Evolutionary conservation across 2,329 filamentous ascomycete genomes (phyloP).

Genomic region (Monilinia fructigena): DNA sequence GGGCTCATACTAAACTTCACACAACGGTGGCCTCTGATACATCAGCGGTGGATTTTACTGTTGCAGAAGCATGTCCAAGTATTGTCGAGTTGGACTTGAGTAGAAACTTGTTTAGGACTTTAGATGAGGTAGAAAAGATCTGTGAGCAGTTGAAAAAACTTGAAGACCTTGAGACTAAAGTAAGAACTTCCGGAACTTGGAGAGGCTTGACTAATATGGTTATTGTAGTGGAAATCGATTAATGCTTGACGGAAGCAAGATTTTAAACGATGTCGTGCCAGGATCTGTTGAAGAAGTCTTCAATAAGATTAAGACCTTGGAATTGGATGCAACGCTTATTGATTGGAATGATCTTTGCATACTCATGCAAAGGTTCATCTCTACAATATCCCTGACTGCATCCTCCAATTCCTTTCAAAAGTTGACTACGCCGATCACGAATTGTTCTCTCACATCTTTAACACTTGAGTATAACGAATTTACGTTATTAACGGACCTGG

Average conservation of each 20-base stretch:
- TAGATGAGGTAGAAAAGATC: constrained; percentile 67
- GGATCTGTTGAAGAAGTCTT: constrained; percentile 46
- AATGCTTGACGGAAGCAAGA: constrained; percentile 35
- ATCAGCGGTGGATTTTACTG: constrained; percentile 34
- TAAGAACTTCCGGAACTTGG: constrained; percentile 45
- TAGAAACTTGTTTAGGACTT: constrained; percentile 72
- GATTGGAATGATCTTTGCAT: constrained; percentile 62
- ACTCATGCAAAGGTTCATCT: constrained; percentile 53
- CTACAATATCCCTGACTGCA: constrained; percentile 51
- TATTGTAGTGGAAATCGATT: constrained; percentile 70
- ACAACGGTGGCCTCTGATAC: background rate
- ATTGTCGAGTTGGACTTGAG: constrained; percentile 82
- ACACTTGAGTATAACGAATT: constrained; percentile 74
- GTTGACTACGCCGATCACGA: constrained; percentile 46
- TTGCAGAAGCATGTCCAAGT: constrained; percentile 57
- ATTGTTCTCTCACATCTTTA: constrained; percentile 53
- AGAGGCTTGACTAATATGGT: constrained; percentile 19
- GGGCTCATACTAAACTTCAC: constrained; percentile 36
- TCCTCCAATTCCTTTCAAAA: constrained; percentile 57
- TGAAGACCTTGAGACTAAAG: constrained; percentile 71
- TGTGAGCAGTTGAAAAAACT: constrained; percentile 65
- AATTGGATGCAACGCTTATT: constrained; percentile 66
- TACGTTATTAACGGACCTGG: constrained; percentile 55
- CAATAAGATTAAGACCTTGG: constrained; percentile 55
- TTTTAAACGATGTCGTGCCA: background rate